Evolutionary conservation across 345 rosid genomes (phyloP).

Genomic region (Erucastrum elatum): DNA sequence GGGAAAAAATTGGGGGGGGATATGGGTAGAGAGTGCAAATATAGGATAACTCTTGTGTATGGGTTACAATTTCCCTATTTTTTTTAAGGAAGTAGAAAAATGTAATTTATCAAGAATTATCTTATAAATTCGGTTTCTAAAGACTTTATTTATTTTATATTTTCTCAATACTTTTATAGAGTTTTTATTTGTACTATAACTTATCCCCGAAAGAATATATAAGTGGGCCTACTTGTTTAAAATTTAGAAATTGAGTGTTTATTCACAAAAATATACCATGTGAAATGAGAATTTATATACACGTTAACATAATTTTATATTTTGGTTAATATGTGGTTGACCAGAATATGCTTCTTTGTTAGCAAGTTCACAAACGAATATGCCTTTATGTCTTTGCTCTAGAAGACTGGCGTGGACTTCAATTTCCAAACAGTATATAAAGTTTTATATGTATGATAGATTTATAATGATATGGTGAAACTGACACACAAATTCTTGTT

Average conservation of each 20-base stretch:
- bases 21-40: too few relatives aligned
- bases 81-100: not conserved
- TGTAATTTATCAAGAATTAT: not conserved
- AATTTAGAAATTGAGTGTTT: not conserved
- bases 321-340: not conserved
- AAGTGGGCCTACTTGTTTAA: not conserved
- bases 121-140: not conserved
- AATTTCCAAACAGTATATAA: not conserved
- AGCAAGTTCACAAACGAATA: conserved; percentile 5
- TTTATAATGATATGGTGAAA: not conserved
- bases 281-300: not conserved
- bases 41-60: too few relatives aligned
- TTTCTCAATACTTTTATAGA: not conserved
- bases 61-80: too few relatives aligned
- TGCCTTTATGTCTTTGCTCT: not conserved
- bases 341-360: conserved; percentile 27
- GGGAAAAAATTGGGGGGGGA: too few relatives aligned
- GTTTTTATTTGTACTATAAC: not conserved
- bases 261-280: conserved; percentile 3
- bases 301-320: not conserved
- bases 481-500: too few relatives aligned
- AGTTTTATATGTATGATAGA: not conserved
- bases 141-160: not conserved
- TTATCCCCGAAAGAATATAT: not conserved
- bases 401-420: not conserved